Evolutionary conservation across 2,329 filamentous ascomycete genomes (phyloP), one percentile per base, ranked within the genome.

Genomic region (Ambrosiella beaveri): DNA sequence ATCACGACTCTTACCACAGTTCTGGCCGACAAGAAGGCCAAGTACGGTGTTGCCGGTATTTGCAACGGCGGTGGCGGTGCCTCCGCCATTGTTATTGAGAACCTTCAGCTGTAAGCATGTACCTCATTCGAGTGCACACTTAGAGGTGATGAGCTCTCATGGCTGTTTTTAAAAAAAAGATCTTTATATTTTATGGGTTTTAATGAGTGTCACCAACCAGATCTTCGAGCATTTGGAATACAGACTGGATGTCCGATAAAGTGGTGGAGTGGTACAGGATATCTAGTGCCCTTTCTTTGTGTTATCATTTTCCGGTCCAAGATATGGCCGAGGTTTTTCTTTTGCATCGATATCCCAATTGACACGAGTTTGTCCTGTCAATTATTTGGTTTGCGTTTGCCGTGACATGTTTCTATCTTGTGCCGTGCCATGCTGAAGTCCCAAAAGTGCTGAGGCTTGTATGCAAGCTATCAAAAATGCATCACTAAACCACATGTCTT

Each of bases 21-120:
- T 40, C 75, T 98, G 67, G 86, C 80, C 71, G 85, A 93, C 70
- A 93, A 90, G 78, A 86, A 88, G 71, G 90, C 82, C 67, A 96
- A 94, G 83, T 84, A 97, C 70, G 93, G 93, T 59, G 86, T 83
- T 67, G 91, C 87, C 44, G 93, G 88, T 67, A 97, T 98, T 68
- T 98, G 93, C 82, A 98, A 98, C 71, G 93, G 93, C 64, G 93
- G 93, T 59, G 93, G 93, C 65, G 93, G 93, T 69, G 93, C 93
- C 61, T 95, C 88, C 66, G 93, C 93, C 60, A 75, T 98, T 64
- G 88, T 98, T 62, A 81, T 98, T 66, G 93, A 98, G 77, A 81
- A 70, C 68, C 68, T 82, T 67, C 75, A 79, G 71, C 27, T 51
- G 47, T 51, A 51, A 51, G 2, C 17, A 19, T 13, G 11, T 11